Evolutionary conservation across 1,284 basidiomycete genomes (phyloP).

Genomic region (Fistulinella staudtii): DNA sequence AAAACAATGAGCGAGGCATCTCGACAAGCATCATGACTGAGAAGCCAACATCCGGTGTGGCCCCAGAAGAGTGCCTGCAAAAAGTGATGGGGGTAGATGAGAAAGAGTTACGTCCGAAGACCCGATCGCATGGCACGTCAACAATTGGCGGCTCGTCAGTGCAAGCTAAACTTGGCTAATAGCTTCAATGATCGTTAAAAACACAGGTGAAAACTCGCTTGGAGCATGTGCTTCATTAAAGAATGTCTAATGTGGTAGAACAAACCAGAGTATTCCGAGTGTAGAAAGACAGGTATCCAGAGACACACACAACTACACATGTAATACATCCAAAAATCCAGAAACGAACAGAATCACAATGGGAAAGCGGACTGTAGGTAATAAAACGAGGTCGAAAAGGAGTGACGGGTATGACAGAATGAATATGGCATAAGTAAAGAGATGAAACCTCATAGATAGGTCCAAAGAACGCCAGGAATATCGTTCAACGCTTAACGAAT

Average conservation of each 20-base stretch:
- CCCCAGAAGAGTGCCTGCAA: background rate
- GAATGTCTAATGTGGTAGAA: slow-evolving; percentile 9
- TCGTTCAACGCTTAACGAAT: slow-evolving; percentile 73
- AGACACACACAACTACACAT: slow-evolving; percentile 37
- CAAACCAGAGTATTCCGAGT: slow-evolving; percentile 9
- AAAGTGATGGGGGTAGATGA: background rate
- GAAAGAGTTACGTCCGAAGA: too few relatives aligned
- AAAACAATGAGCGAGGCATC: slow-evolving; percentile 19
- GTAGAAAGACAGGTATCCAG: slow-evolving; percentile 36
- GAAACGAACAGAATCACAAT: slow-evolving; percentile 25
- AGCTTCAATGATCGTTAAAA: too few relatives aligned
- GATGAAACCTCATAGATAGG: slow-evolving; percentile 23
- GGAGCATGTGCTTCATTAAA: background rate
- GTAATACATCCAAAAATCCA: slow-evolving; percentile 33
- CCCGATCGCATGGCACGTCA: too few relatives aligned
- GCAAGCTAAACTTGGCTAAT: too few relatives aligned
- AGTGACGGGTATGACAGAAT: slow-evolving; percentile 29
- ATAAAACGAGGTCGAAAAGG: slow-evolving; percentile 19
- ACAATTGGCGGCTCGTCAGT: too few relatives aligned
- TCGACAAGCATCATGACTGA: slow-evolving; percentile 8
- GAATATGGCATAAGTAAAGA: slow-evolving; percentile 33
- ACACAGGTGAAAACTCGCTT: background rate
- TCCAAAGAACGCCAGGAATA: slow-evolving; percentile 19
- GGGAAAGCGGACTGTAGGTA: slow-evolving; percentile 13
- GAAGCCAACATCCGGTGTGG: slow-evolving; percentile 20